These are phyloP conservation scores for Saccharomycopsis sp. DNA, from an alignment of 805 yeast genomes.

Conservation along the genomic window DNA sequence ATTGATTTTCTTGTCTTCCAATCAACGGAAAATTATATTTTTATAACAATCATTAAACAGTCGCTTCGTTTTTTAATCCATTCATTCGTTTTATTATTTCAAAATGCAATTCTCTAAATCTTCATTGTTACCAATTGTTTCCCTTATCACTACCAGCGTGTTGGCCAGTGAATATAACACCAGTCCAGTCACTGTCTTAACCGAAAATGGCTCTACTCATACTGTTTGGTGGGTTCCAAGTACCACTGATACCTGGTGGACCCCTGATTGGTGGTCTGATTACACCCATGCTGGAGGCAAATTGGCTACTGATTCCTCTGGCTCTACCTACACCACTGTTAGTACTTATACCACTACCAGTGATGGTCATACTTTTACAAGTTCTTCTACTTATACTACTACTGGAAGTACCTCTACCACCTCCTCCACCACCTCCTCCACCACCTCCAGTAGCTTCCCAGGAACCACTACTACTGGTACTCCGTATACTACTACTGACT, in stretches of 20 bases:
- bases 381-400: slow-evolving; percentile 6
- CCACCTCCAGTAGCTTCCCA: slow-evolving; percentile 11
- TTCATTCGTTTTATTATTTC: neutral
- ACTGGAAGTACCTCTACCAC: slow-evolving; percentile 1
- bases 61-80: too few relatives aligned
- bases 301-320: slow-evolving; percentile 6
- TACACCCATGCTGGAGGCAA: slow-evolving; percentile 17
- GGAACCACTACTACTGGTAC: slow-evolving; percentile 16
- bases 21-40: too few relatives aligned
- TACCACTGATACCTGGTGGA: slow-evolving; percentile 16
- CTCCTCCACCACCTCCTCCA: slow-evolving; percentile 4
- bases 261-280: slow-evolving; percentile 18
- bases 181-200: slow-evolving; percentile 16
- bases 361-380: slow-evolving; percentile 6
- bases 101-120: slow-evolving; percentile 8
- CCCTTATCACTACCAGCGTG: slow-evolving; percentile 1
- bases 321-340: slow-evolving; percentile 5
- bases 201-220: slow-evolving; percentile 12
- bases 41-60: too few relatives aligned
- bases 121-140: slow-evolving; percentile 4
- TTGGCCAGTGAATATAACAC: slow-evolving; percentile 10
- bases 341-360: slow-evolving; percentile 7
- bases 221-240: slow-evolving; percentile 19
- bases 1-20: too few relatives aligned
- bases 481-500: slow-evolving; percentile 7